Evolutionary conservation across 441 rosid species (phyloP), one percentile per base, ranked within the genome.

Genomic region (Brassica hybrid): DNA sequence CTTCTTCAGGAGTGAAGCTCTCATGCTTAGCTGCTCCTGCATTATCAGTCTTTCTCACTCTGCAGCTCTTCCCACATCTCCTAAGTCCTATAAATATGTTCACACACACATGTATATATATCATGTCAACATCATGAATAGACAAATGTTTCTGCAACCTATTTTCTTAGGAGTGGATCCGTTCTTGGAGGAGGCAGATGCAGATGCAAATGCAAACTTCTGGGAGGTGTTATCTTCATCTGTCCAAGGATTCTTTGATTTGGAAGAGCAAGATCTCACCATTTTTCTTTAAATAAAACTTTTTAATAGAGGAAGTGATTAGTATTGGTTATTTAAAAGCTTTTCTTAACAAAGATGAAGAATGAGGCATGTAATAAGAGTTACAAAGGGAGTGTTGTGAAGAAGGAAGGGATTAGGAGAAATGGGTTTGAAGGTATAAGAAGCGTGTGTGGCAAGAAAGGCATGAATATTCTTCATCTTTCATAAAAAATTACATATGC

Each of bases 41-140:
- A 3, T 17, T 17, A 79, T 88, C 88, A 48, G 83, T 84, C 90
- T 89, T 88, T 60, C 87, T 82, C 12, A 85, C 91, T 76, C 88
- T 81, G 88, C 89, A 84, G 76, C 86, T 85, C 77, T 85, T 88
- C n/a, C 91, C 94, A 60, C 89, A 84, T 73, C 88, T 86, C 76
- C 86, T 56, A 74, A 86, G 86, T 70, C 91, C 91, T 89, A 85
- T 71, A 25, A 36, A n/a, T n/a, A 57, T 56, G 61, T 43, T 19
- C 16, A 69, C 5, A 18, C 23, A 60, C 11, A 34, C 13, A 56
- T 3, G 43, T 34, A 70, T 12, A 64, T 59, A 66, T n/a, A n/a
- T n/a, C 73, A 66, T 59, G 68, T 67, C 32, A 71, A 65, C 19
- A 61, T 36, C 74, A 34, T 8, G 34, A 9, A n/a, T n/a, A n/a